Percentiles rank a stretch among this genome's conserved stretches.
Evolutionary conservation across 2,329 filamentous ascomycete species (phyloP).

Genomic region (Leptographium flavum): DNA sequence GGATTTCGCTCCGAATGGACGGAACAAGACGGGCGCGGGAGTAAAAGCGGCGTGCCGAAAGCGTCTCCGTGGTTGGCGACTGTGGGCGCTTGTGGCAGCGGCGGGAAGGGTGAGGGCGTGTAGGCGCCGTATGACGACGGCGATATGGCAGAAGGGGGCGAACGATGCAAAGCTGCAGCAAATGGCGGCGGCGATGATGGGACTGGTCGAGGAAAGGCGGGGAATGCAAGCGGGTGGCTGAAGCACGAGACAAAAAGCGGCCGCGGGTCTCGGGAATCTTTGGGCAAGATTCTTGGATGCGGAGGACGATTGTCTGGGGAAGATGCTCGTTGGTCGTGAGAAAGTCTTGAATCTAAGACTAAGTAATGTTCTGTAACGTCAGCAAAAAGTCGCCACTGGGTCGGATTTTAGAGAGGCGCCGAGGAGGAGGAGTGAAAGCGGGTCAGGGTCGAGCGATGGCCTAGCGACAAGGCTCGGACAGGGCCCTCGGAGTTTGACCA

Average conservation of each 20-base stretch:
- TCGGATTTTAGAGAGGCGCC: constrained; percentile 1
- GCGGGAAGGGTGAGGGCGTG: not conserved
- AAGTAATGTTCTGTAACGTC: not conserved
- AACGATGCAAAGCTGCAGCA: not conserved
- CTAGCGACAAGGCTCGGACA: not conserved
- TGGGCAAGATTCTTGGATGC: not conserved
- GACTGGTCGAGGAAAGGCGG: not conserved
- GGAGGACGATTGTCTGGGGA: not conserved
- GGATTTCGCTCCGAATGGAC: constrained; percentile 33
- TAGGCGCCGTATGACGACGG: not conserved
- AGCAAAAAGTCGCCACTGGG: constrained; percentile 3
- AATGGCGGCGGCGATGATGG: constrained; percentile 5
- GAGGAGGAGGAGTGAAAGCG: not conserved
- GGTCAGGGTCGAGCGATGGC: not conserved
- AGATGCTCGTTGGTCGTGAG: not conserved
- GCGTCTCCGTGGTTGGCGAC: constrained; percentile 30
- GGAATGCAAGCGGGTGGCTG: not conserved
- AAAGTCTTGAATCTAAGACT: not conserved
- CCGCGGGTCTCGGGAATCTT: not conserved
- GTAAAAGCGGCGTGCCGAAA: constrained; percentile 29
- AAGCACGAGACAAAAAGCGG: not conserved
- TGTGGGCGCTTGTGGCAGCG: not conserved
- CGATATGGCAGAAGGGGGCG: not conserved
- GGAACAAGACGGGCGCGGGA: constrained; percentile 28
- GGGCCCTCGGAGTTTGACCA: not conserved